Base-by-base conservation (phyloP, 129 eudicot species). In the Centrapalus pauciflorus region DNA sequence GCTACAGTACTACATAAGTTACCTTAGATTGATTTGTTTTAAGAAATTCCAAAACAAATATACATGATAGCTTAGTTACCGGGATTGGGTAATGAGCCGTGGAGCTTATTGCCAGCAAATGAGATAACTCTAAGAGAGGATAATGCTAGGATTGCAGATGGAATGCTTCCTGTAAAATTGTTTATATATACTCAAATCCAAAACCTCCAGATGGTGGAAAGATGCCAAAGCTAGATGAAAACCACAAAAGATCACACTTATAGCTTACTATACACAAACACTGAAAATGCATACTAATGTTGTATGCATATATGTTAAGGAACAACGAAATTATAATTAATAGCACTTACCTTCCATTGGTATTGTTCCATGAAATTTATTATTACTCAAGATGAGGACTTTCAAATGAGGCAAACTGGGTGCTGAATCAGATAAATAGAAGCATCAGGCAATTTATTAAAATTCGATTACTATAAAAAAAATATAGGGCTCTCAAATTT, bases 161-260 rank as follows among this genome's bases (percentile, higher is more conserved):
- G 69, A 11, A 75, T 33, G 66, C 79, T 67, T 29, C 79, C 79
- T 45, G 16, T 25, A 45, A 75, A 33, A 4, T 48, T 1, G 25
- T 46, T n/a, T 55, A 0, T 0, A 0, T n/a, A n/a, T n/a, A 24
- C 40, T 66, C 63, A 75, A 48, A 49, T 75, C 71, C 56, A 74
- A 32, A 67, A 66, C 49, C 67, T 56, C 11, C 5, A 74, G 50
- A 66, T 21, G 66, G 16, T 7, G 61, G 5, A 57, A 67, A 30
- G 50, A 56, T 21, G 79, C 61, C 2, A 74, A 66, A 65, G 66
- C 73, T 64, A 25, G 1, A 46, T 46, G 14, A 49, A 55, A 52
- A 19, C 40, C 7, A 34, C 40, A 5, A 34, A 34, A 11, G 40
- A 34, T 34, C 9, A 34, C 7, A 34, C 9, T 5, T 34, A 34